phyloP scores from a whole-genome alignment of 441 rosid genomes.

The Populus hybrid region DNA sequence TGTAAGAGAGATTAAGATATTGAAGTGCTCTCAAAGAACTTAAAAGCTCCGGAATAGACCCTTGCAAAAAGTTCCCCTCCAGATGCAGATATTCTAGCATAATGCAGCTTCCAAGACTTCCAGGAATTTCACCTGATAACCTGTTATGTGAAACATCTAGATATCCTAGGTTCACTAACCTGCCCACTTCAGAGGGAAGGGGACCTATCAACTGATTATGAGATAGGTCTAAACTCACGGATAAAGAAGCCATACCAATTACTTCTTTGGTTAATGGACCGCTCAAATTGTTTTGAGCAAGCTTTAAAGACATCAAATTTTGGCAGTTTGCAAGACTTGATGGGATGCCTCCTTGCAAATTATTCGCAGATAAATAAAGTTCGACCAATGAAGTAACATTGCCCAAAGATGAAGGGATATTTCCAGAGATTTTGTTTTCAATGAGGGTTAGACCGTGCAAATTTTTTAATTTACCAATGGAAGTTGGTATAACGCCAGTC shows the following conservation, averaged over 20 bases:
- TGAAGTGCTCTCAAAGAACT: neutral
- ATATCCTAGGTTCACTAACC: neutral
- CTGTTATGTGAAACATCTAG: neutral
- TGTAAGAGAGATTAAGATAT: neutral
- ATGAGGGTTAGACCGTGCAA: neutral
- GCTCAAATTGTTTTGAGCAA: neutral
- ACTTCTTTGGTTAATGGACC: neutral
- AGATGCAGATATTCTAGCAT: neutral
- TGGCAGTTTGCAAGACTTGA: neutral
- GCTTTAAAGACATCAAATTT: neutral
- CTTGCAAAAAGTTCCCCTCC: neutral
- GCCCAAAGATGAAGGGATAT: neutral
- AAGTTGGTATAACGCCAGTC: conserved; percentile 1
- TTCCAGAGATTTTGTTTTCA: neutral
- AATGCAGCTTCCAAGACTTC: neutral
- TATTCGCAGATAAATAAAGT: neutral
- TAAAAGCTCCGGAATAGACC: neutral
- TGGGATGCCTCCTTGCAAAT: neutral
- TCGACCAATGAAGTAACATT: neutral
- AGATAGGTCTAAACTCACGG: neutral
- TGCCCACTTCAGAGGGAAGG: neutral
- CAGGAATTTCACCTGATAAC: neutral
- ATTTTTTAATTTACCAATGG: neutral
- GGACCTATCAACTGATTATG: neutral
- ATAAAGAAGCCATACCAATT: neutral